Conservation (phyloP, 192 early-diverging fungal species). For the Pilobolus umbonatus region DNA sequence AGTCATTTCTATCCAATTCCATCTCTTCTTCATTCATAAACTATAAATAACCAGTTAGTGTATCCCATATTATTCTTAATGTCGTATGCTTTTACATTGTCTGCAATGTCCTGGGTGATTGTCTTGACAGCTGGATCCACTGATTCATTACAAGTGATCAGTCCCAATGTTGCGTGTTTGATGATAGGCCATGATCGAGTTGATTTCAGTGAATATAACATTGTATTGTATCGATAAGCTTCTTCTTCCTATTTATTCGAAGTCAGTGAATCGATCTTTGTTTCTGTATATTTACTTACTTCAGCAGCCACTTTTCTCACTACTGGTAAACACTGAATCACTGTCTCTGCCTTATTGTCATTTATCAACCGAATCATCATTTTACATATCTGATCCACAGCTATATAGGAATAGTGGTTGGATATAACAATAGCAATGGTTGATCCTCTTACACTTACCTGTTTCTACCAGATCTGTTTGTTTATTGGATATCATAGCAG, state of each 20-base stretch:
- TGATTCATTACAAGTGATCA: constrained; percentile 44
- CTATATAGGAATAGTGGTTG: no score
- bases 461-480: no score
- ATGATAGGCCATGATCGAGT: constrained; percentile 44
- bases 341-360: constrained; percentile 53
- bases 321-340: constrained; percentile 46
- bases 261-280: background rate
- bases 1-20: no score
- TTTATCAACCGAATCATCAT: constrained; percentile 52
- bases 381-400: no score
- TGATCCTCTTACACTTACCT: no score
- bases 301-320: constrained; percentile 35
- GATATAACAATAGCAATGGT: no score
- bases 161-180: constrained; percentile 35
- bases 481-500: no score
- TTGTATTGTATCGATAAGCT: constrained; percentile 45
- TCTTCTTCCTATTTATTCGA: constrained; percentile 29
- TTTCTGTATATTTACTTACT: background rate
- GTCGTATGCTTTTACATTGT: constrained; percentile 50
- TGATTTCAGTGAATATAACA: constrained; percentile 42
- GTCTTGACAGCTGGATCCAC: constrained; percentile 34
- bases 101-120: constrained; percentile 44
- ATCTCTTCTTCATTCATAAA: no score
- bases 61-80: no score
- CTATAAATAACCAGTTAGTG: no score